Base-by-base conservation (phyloP, 2,329 filamentous ascomycete genomes). In the Microsporum ferrugineum region DNA sequence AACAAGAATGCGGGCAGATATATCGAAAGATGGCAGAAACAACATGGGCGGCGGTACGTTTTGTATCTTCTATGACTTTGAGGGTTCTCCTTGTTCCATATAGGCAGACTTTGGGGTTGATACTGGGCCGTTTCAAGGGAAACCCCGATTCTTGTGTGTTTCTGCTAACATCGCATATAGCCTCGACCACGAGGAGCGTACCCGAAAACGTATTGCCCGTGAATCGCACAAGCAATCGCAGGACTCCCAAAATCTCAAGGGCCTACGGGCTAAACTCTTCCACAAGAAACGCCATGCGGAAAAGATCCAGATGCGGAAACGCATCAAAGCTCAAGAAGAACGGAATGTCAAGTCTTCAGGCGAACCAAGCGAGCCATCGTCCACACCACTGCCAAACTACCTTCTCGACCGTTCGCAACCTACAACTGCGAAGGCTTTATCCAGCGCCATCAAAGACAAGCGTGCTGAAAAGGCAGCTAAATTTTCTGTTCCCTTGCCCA, bases 261-360 rank as follows among this genome's bases (percentile, higher is more conserved):
- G 94, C 66, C 84, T 97, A 69, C 83, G 90, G 65, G 94, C 94
- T 68, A 99, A 99, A 82, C 80, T 95, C 70, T 87, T 94, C 79
- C 88, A 92, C 75, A 87, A 97, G 83, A 90, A 91, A 81, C 85
- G 94, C 31, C 89, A 91, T 79, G 88, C 91, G 75, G 91, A 99
- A 81, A 99, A 99, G 87, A 95, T 96, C 73, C 90, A 95, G 82
- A 91, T 96, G 88, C 88, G 88, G 77, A 95, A 96, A 82, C 80
- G 86, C 71, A 95, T 99, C 83, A 89, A 88, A 78, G 88, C 89
- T 51, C 89, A 96, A 79, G 94, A 99, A 78, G 89, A 96, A 80
- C 87, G 90, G 77, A 95, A 96, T 72, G 86, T 97, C 80, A 96
- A 97, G 79, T 89, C 88, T 6, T 79, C 83, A 36, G 86, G 87